Evolutionary conservation across 2,329 filamentous ascomycete genomes (phyloP), one percentile per base, ranked within the genome.

Genomic region (Anthostomella pinea): DNA sequence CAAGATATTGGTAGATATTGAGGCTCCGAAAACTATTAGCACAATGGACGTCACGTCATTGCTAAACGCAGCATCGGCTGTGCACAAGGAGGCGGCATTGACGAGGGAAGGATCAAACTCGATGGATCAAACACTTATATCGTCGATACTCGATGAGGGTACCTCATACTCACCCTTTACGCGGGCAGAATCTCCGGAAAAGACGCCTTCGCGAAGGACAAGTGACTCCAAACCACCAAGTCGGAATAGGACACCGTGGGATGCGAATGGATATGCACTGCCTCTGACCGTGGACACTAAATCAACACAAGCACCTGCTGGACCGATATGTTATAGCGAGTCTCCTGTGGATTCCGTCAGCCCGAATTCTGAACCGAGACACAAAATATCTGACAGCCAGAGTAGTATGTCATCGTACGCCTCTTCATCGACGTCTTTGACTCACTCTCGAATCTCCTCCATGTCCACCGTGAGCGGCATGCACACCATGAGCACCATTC

Each of bases 371-470:
- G n/a, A n/a, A 5, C 60, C 62, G 11, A 48, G 51, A 31, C 69
- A 71, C 56, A 70, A 64, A 49, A 66, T 64, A 36, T 76, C 73
- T 1, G 67, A 71, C 47, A 77, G 73, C 46, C 64, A 67, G 35
- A 73, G 72, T 61, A 78, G 70, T 37, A 54, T 74, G 11, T 72
- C 72, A 3, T 73, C 69, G 2, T 69, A 69, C 49, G 64, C 65
- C 13, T 70, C 70, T 3, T 68, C 72, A 3, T 66, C 62, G 1
- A 61, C 61, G 27, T 73, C 70, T 2, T 57, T 60, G 10, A 61
- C 64, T 1, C 72, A 77, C 49, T 78, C 75, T 2, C 64, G 73
- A 23, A 64, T 75, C 32, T 77, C 75, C 2, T 78, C 74, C 1
- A 62, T 70, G 27, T 77, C 75, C 2, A 77, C 72, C 0, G 61